Base-by-base conservation (phyloP, 1,139 yeast genomes). In the Debaryomyces psychrophilus region DNA sequence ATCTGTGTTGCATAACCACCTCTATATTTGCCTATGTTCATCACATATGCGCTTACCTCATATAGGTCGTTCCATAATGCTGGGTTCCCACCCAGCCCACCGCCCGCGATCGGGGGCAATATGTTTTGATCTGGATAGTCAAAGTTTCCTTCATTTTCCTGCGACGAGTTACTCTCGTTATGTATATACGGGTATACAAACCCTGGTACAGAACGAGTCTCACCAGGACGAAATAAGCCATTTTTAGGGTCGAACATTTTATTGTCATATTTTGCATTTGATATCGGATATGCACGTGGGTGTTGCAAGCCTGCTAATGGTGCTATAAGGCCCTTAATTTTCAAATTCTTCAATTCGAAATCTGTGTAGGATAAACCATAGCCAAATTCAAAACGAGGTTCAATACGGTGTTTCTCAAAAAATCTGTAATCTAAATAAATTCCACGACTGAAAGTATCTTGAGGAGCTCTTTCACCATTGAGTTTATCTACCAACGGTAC, bases 331-430 rank as follows among this genome's bases (percentile, higher is more conserved):
- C 77, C 78, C 15, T 59, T 58, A 28, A 81, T 72, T 39, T 66
- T 64, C 48, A 75, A 64, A 47, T 41, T 72, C 14, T 64, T 61
- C 17, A 79, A 59, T 31, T 69, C 61, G 54, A 80, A 83, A 41
- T 64, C 67, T 1, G 86, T 71, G 57, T 79, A 82, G 2, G 85
- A 80, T 48, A 82, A 65, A 5, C 88, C 87, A 62, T 59, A 80
- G 1, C 87, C 88, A 63, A 83, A 83, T 50, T 79, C 85, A 60
- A 64, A 83, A 40, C 86, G 65, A 18, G 87, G 85, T 52, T 72
- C 72, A 33, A 81, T 77, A 49, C 76, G 73, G 51, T 77, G 71
- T 58, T 80, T 76, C 55, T 82, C 87, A 59, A 81, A 82, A 55
- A 73, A 79, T 29, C 79, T 57, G 61, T 82, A 82, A 59, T 81